Conservation (phyloP, 176 grass and related monocot species). For the Carex cristatella region DNA sequence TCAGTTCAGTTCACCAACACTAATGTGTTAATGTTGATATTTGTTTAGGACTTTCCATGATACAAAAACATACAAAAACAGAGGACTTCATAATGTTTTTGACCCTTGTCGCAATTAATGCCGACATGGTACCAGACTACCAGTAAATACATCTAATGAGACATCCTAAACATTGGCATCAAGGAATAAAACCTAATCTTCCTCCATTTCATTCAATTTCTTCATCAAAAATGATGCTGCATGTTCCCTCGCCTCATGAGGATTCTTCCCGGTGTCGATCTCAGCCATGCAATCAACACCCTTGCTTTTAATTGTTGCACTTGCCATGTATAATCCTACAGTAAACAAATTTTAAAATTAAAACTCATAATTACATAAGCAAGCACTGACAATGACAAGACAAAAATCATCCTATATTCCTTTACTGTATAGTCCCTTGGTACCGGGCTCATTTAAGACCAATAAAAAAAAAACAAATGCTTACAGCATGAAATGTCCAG, state of each 20-base stretch:
- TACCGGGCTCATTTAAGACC: neutral
- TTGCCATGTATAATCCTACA: slow-evolving; percentile 13
- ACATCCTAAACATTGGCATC: neutral
- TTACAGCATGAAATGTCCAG: no score
- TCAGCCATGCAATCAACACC: neutral
- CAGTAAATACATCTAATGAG: neutral
- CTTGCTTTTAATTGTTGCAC: neutral
- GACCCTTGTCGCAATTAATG: neutral
- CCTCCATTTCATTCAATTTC: neutral
- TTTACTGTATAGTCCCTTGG: neutral
- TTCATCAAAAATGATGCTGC: neutral
- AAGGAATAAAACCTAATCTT: slow-evolving; percentile 1
- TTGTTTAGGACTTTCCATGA: no score
- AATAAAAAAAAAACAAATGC: neutral
- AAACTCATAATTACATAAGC: neutral
- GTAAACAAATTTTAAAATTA: no score
- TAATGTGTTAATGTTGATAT: no score
- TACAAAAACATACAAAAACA: neutral
- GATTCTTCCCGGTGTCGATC: neutral
- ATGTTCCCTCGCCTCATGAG: slow-evolving; percentile 11
- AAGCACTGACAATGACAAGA: neutral
- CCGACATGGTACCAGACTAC: neutral
- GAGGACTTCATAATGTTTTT: neutral
- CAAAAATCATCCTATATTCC: neutral
- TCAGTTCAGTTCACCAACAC: no score